These are phyloP conservation scores for Leptodermis oblonga DNA, from an alignment of 257 asterid genomes.

Conservation along the genomic window DNA sequence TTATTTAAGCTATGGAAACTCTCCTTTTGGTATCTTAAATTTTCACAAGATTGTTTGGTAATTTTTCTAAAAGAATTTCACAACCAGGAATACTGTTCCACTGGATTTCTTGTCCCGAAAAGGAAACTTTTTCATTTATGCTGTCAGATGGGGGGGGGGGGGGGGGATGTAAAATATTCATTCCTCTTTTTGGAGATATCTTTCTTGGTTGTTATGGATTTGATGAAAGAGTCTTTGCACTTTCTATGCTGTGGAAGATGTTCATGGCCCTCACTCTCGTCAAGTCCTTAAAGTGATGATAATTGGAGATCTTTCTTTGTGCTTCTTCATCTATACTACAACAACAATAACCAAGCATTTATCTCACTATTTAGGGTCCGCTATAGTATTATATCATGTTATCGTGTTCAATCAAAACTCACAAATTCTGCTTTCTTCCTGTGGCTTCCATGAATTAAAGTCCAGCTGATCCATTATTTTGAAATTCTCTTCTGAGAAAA, in stretches of 20 bases:
- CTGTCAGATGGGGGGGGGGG: neutral
- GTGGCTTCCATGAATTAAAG: neutral
- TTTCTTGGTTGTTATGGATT: neutral
- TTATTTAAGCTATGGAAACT: neutral
- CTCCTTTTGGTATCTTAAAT: neutral
- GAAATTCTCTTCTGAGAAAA: neutral
- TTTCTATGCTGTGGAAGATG: neutral
- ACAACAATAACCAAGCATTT: neutral
- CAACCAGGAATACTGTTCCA: neutral
- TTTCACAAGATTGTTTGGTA: neutral
- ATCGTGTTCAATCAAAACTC: neutral
- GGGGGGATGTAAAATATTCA: neutral
- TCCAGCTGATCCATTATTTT: neutral
- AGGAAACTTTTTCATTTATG: neutral
- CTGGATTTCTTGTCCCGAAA: neutral
- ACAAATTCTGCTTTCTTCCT: neutral
- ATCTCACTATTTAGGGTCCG: neutral
- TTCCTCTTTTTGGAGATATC: neutral
- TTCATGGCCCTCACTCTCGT: neutral
- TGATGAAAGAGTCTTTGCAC: neutral
- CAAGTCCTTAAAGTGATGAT: neutral
- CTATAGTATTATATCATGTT: neutral
- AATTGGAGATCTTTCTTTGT: neutral
- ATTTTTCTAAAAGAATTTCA: neutral
- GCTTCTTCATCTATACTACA: neutral